These are phyloP conservation scores for Aspergillus luchuensis DNA, from an alignment of 2,329 filamentous ascomycete species.

Conservation along the genomic window DNA sequence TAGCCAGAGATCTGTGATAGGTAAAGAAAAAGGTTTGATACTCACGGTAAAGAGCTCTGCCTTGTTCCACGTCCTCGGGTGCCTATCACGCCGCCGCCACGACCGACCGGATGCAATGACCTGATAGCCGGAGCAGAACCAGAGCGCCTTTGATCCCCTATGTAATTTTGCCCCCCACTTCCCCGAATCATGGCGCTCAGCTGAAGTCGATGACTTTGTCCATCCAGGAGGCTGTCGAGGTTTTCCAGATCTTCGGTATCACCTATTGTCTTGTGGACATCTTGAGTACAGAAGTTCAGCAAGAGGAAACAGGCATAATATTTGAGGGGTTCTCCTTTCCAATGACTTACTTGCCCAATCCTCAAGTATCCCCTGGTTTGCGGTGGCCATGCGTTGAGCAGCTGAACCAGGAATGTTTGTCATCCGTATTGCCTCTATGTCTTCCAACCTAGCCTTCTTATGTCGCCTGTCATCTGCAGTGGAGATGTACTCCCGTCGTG, in stretches of 20 bases:
- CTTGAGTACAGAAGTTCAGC: slow-evolving; percentile 25
- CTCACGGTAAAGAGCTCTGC: not conserved
- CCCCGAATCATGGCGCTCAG: slow-evolving; percentile 27
- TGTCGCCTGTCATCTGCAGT: slow-evolving; percentile 30
- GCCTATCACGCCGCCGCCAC: slow-evolving; percentile 31
- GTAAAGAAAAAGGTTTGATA: not conserved
- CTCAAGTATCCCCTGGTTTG: slow-evolving; percentile 29
- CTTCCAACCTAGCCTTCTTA: slow-evolving; percentile 18
- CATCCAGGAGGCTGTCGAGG: slow-evolving; percentile 37
- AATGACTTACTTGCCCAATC: slow-evolving; percentile 38
- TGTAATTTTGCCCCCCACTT: slow-evolving; percentile 20
- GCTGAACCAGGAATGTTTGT: slow-evolving; percentile 35
- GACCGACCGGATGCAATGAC: slow-evolving; percentile 15
- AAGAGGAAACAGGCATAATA: not conserved
- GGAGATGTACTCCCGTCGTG: slow-evolving; percentile 40
- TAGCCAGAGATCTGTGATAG: not conserved
- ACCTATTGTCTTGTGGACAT: slow-evolving; percentile 30
- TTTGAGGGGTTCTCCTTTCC: not conserved
- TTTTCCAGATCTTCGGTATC: slow-evolving; percentile 34
- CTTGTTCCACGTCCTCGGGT: slow-evolving; percentile 20
- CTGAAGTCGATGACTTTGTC: slow-evolving; percentile 41
- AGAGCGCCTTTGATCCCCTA: slow-evolving; percentile 7
- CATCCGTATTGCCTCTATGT: slow-evolving; percentile 32
- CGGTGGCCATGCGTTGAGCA: slow-evolving; percentile 29
- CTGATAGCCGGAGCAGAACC: slow-evolving; percentile 4